Conservation (phyloP, 2,329 filamentous ascomycete species). For the Chlorencoelia australis region DNA sequence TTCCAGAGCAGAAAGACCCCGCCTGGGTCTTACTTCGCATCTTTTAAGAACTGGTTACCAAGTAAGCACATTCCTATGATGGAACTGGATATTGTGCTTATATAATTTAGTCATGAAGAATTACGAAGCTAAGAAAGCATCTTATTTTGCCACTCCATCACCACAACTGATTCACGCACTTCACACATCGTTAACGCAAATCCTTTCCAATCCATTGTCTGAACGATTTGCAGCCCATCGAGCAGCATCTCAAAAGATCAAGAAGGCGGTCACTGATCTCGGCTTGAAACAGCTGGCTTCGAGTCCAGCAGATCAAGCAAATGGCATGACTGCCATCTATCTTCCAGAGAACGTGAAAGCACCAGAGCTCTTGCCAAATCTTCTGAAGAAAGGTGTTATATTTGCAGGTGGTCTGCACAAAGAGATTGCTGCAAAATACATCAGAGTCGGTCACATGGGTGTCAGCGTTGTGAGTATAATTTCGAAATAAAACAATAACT, state of each 20-base stretch:
- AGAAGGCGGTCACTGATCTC: slow-evolving; percentile 69
- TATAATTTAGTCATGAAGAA: slow-evolving; percentile 75
- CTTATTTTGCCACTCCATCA: slow-evolving; percentile 94
- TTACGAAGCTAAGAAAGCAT: slow-evolving; percentile 95
- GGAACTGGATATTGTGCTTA: too few species aligned
- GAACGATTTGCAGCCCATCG: slow-evolving; percentile 78
- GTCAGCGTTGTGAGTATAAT: slow-evolving; percentile 61
- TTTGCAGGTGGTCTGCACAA: slow-evolving; percentile 96
- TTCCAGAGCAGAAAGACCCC: slow-evolving; percentile 74
- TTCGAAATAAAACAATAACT: slow-evolving; percentile 1
- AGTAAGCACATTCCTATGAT: slow-evolving; percentile 57
- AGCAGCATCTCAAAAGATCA: slow-evolving; percentile 72
- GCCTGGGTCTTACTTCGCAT: slow-evolving; percentile 85
- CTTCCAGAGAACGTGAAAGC: slow-evolving; percentile 75
- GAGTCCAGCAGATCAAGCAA: slow-evolving; percentile 83
- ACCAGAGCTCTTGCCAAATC: slow-evolving; percentile 72
- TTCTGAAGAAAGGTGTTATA: slow-evolving; percentile 79
- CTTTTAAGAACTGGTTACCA: slow-evolving; percentile 93
- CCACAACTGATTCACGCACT: slow-evolving; percentile 90
- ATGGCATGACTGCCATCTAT: slow-evolving; percentile 97
- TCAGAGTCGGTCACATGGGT: slow-evolving; percentile 96
- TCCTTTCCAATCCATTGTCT: slow-evolving; percentile 67
- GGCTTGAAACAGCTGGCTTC: slow-evolving; percentile 80
- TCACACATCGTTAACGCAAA: slow-evolving; percentile 79
- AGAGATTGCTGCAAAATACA: slow-evolving; percentile 86